Evolutionary conservation across 106 monocot genomes (phyloP).

Genomic region (Acorus calamus): DNA sequence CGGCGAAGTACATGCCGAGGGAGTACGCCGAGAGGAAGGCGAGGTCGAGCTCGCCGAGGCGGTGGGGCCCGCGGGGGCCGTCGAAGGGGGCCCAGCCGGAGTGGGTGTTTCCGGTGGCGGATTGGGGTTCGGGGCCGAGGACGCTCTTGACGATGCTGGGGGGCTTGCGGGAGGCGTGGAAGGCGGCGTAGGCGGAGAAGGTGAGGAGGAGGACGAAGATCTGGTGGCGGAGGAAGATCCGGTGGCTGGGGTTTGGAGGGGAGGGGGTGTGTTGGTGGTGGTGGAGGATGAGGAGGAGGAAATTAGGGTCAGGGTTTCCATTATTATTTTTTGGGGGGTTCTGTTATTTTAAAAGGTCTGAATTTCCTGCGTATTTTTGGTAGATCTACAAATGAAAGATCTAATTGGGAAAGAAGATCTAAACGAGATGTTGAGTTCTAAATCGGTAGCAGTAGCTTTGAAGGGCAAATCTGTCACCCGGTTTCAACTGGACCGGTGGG

Average conservation of each 20-base stretch:
- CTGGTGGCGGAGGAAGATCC: constrained; percentile 23
- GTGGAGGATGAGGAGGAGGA: background rate
- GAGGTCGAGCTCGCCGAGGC: constrained; percentile 92
- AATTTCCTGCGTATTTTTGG: no score
- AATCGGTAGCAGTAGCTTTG: no score
- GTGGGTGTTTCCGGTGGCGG: background rate
- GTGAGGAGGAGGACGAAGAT: constrained; percentile 56
- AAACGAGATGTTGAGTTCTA: no score
- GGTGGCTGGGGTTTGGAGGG: no score
- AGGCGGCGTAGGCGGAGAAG: constrained; percentile 73
- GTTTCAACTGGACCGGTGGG: no score
- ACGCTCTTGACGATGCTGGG: constrained; percentile 86
- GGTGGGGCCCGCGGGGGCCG: constrained; percentile 52
- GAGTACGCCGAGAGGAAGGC: constrained; percentile 84
- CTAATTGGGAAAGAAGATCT: no score
- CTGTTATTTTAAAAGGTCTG: no score
- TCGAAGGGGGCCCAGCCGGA: constrained; percentile 64
- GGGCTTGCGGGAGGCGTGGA: constrained; percentile 95
- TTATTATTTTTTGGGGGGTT: background rate
- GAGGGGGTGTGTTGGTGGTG: background rate
- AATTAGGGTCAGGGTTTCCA: constrained; percentile 7
- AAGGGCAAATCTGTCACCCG: no score
- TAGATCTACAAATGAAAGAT: no score
- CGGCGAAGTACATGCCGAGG: constrained; percentile 65
- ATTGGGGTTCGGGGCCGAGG: constrained; percentile 29